Evolutionary conservation across 768 basidiomycete species (phyloP), one percentile per base, ranked within the genome.

Genomic region (Butyriboletus loyo): DNA sequence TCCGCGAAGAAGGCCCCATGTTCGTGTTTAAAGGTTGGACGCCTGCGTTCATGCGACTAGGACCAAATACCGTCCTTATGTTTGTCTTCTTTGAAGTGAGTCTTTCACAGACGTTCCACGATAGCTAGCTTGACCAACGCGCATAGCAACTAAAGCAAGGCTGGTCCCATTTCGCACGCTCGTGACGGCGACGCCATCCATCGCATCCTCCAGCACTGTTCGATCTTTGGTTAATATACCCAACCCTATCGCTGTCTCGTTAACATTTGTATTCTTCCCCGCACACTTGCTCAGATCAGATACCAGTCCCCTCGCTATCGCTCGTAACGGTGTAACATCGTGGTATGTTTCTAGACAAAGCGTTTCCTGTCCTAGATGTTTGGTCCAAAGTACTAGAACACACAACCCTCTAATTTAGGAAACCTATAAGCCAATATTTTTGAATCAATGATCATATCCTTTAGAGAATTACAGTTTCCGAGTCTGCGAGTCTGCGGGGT

Each of bases 21-120:
- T 92, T 92, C 66, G 73, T 92, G 49, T 89, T 93, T 71, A 92
- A 89, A 66, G 91, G 91, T 31, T 93, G 91, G 91, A 88, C 88
- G 17, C 91, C 91, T 3, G 87, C 91, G 8, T 93, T 91, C 70
- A 82, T 87, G 59, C 84, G 91, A 43, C 71, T 93, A 38, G 89
- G 86, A 27, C 90, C 90, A 2, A 91, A 92, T 65, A 92, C 91
- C 1, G 77, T 93, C 31, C 73, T 92, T 5, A 79, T 92, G 71
- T 93, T 91, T 68, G 85, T 92, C 43, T 90, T 91, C 71, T 86
- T 86, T 57, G 90, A 92, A 75, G 89, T 87, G 58, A 44, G 74
- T 49, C n/a, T 31, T 22, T 15, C 37, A 30, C 24, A 53, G 27
- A 47, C 14, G 35, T 55, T 54, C 41, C 9, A 2, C 1, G 8